Conservation (phyloP, 495 filamentous ascomycete genomes). For the Penicillium crystallinum region DNA sequence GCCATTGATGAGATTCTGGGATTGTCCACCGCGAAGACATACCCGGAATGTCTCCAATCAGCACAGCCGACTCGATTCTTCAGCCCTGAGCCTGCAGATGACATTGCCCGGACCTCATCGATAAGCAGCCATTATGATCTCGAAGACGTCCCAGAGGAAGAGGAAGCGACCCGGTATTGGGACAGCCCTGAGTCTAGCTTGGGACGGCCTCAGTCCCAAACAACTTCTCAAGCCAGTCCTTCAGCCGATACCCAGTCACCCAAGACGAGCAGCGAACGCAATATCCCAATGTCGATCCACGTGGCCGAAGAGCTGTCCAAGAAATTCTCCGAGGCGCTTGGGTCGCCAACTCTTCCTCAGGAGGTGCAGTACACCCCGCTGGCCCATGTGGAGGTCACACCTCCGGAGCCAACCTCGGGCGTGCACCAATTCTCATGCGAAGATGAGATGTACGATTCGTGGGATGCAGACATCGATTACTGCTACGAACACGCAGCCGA, state of each 20-base stretch:
- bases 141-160: slow-evolving; percentile 72
- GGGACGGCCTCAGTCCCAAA: slow-evolving; percentile 15
- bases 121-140: slow-evolving; percentile 45
- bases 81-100: slow-evolving; percentile 40
- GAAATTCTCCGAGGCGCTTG: slow-evolving; percentile 38
- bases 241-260: slow-evolving; percentile 4
- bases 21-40: slow-evolving; percentile 23
- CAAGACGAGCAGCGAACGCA: slow-evolving; percentile 9
- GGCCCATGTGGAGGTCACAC: slow-evolving; percentile 10
- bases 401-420: slow-evolving; percentile 8
- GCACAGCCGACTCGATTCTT: slow-evolving; percentile 12
- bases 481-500: slow-evolving; percentile 90
- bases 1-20: slow-evolving; percentile 45
- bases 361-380: slow-evolving; percentile 9
- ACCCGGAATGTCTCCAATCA: slow-evolving; percentile 33
- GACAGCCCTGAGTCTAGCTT: slow-evolving; percentile 23
- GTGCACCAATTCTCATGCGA: slow-evolving; percentile 22
- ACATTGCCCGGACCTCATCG: slow-evolving; percentile 42
- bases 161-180: slow-evolving; percentile 38
- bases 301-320: slow-evolving; percentile 31
- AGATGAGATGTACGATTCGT: slow-evolving; percentile 53
- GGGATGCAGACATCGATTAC: slow-evolving; percentile 95
- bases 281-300: slow-evolving; percentile 27
- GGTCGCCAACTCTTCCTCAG: slow-evolving; percentile 37
- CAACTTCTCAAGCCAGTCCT: slow-evolving; percentile 15